Evolutionary conservation across 176 grass and related monocot species (phyloP).

Genomic region (Musa troglodytarum): DNA sequence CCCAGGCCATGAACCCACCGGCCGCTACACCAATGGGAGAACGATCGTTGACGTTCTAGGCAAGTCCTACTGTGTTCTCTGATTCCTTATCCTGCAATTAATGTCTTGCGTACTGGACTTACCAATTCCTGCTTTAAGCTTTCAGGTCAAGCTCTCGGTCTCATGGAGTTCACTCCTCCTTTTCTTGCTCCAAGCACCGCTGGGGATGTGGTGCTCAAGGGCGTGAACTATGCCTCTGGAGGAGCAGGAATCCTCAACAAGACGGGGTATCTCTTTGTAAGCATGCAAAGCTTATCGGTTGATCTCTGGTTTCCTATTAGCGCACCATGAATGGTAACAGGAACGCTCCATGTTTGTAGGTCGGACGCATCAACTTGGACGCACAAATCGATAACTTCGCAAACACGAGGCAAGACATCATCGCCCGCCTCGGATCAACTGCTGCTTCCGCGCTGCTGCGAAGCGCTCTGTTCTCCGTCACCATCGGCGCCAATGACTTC

Average conservation of each 20-base stretch:
- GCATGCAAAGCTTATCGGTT: slow-evolving; percentile 1
- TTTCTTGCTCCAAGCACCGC: slow-evolving; percentile 55
- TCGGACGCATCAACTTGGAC: slow-evolving; percentile 61
- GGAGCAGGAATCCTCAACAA: slow-evolving; percentile 77
- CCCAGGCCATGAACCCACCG: slow-evolving; percentile 35
- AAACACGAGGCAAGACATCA: slow-evolving; percentile 49
- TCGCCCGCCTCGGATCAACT: slow-evolving; percentile 36
- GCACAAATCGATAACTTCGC: slow-evolving; percentile 72
- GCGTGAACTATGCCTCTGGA: slow-evolving; percentile 88
- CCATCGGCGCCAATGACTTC: slow-evolving; percentile 80
- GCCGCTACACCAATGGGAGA: slow-evolving; percentile 72
- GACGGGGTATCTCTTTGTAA: slow-evolving; percentile 70
- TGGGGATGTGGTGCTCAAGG: slow-evolving; percentile 38
- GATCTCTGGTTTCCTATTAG: not conserved
- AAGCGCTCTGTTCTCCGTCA: slow-evolving; percentile 51
- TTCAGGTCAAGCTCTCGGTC: slow-evolving; percentile 52
- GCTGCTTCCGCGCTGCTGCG: slow-evolving; percentile 37
- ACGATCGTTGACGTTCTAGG: slow-evolving; percentile 73
- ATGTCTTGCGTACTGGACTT: not conserved
- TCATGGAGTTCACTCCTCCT: slow-evolving; percentile 40
- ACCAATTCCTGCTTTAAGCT: not conserved
- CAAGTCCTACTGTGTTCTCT: not conserved
- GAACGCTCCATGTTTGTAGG: slow-evolving; percentile 21
- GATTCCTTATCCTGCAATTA: not conserved
- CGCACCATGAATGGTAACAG: too few relatives aligned